These are phyloP conservation scores for Furcasterigmium sp. DNA, from an alignment of 2,329 filamentous ascomycete species.

Conservation along the genomic window DNA sequence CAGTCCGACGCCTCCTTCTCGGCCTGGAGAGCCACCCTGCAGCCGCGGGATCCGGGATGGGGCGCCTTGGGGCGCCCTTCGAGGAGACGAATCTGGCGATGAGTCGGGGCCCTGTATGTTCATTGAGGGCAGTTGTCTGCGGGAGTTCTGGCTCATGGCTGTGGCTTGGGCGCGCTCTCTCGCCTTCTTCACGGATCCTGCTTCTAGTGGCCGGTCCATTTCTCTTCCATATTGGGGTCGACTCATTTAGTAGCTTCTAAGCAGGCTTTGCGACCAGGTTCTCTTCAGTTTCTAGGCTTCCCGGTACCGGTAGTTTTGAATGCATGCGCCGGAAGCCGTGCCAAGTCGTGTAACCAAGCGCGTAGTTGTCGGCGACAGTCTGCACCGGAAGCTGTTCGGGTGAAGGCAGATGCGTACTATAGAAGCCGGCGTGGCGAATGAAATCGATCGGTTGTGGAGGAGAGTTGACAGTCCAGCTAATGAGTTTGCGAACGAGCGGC, in stretches of 20 bases:
- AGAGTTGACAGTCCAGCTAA: too few species aligned
- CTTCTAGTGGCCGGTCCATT: constrained; percentile 41
- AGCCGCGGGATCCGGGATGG: constrained; percentile 21
- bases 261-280: neutral
- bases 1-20: constrained; percentile 31
- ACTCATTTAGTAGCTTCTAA: constrained; percentile 44
- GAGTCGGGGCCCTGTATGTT: neutral
- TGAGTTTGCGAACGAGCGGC: constrained; percentile 8
- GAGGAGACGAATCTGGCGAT: constrained; percentile 12
- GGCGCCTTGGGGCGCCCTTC: constrained; percentile 16
- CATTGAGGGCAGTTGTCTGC: neutral
- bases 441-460: neutral
- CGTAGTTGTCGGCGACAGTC: neutral
- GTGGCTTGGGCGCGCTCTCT: constrained; percentile 45
- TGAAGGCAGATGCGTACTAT: too few species aligned
- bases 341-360: too few species aligned
- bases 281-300: neutral
- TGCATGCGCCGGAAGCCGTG: constrained; percentile 1
- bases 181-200: constrained; percentile 48
- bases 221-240: constrained; percentile 47
- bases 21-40: constrained; percentile 27
- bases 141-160: constrained; percentile 18
- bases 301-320: too few species aligned
- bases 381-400: neutral
- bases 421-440: neutral